Base-by-base conservation (phyloP, 441 rosid genomes). In the Euphorbia celastroides region DNA sequence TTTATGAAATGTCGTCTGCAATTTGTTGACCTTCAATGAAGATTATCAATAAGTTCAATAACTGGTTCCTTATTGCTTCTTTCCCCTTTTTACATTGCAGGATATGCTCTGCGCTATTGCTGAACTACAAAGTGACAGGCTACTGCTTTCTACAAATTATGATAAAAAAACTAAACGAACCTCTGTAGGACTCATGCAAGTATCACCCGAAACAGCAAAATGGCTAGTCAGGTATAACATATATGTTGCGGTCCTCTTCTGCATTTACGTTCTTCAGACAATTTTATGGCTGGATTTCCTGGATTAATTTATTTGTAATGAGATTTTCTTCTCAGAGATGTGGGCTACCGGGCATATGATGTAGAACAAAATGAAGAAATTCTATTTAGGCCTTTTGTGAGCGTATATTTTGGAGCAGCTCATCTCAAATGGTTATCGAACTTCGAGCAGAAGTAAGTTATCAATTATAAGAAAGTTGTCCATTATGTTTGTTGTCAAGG, bases 91-190 rank as follows among this genome's bases (percentile, higher is more conserved):
- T 25, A 70, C 46, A 70, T 50, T 78, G 67, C 84, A 94, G 99
- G 93, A 79, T 26, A 89, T 94, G 97, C 77, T 94, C 62, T 85
- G 93, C 73, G 84, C 93, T 19, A 81, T 94, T 79, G 92, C 93
- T n/a, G 97, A 91, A 75, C 92, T 91, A 69, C 97, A 80, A 77
- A 91, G 99, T 82, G 92, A 89, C 69, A 80, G 99, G 56, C 92
- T 82, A 76, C 88, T 84, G 64, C 91, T 94, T 71, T 77, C 89
- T 54, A 60, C 72, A 58, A 76, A 78, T 46, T 84, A 83, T 79
- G 82, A 80, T 66, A 89, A 83, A 73, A 94, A 91, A 75, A 76
- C 80, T 57, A 94, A 94, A 82, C 81, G 82, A 46, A 82, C 88
- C 5, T 82, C 87, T 7, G 3, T 85, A 54, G 99, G 97, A 54